Percentiles rank a stretch among this genome's conserved stretches.
These are phyloP conservation scores for Arthromyces matolae DNA, from an alignment of 768 basidiomycete genomes.

Conservation along the genomic window DNA sequence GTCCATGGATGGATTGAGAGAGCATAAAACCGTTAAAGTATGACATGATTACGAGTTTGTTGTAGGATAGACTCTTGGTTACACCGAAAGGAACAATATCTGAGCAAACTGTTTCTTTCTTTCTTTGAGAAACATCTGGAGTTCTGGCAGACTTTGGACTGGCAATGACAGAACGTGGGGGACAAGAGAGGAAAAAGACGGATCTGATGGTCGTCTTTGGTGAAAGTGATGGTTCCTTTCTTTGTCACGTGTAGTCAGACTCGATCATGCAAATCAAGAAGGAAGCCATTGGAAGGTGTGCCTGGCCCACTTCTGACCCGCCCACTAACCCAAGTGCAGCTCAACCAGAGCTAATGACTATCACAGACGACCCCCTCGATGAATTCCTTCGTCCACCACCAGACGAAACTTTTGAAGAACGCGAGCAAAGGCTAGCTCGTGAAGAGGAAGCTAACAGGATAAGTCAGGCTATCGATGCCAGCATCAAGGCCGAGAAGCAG, in stretches of 20 bases:
- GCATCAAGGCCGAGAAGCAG: constrained; percentile 62
- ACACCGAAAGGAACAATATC: too few species aligned
- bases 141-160: too few species aligned
- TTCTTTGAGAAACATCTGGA: too few species aligned
- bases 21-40: too few species aligned
- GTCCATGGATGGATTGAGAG: too few species aligned
- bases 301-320: constrained; percentile 18
- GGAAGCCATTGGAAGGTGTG: constrained; percentile 10
- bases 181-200: constrained; percentile 5
- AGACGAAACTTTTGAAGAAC: constrained; percentile 61
- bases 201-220: constrained; percentile 11
- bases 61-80: too few species aligned
- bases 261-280: constrained; percentile 14
- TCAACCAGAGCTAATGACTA: too few species aligned
- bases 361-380: constrained; percentile 62
- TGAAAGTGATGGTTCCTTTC: constrained; percentile 29
- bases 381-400: constrained; percentile 60
- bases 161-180: too few species aligned
- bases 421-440: constrained; percentile 45
- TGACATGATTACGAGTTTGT: too few species aligned
- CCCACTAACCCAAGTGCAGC: constrained; percentile 12
- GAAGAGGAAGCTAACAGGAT: constrained; percentile 68
- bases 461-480: constrained; percentile 70
- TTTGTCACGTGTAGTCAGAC: constrained; percentile 9
- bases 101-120: too few species aligned